phyloP scores from a whole-genome alignment of 306 rosid genomes.

The Citrullus amarus region DNA sequence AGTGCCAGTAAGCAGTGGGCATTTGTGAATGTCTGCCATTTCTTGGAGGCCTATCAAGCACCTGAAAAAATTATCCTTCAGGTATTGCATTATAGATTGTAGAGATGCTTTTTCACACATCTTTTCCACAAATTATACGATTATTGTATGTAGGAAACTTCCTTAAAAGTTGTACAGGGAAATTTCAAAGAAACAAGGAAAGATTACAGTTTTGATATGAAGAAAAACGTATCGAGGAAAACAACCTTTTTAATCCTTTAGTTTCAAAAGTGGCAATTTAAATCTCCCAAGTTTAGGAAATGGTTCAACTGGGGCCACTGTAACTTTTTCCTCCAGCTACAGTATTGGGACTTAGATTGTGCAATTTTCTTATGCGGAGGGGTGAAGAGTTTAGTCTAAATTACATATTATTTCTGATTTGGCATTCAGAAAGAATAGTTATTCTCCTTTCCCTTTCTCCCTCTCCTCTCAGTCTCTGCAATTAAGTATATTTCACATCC shows the following conservation, averaged over 20 bases:
- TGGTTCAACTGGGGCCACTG: neutral
- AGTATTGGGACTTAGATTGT: neutral
- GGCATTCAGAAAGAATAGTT: neutral
- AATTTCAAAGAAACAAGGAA: neutral
- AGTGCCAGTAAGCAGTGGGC: constrained; percentile 99
- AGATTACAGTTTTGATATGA: neutral
- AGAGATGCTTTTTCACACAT: neutral
- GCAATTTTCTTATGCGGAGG: neutral
- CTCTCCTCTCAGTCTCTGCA: neutral
- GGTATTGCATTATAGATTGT: constrained; percentile 29
- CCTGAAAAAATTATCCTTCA: constrained; percentile 98
- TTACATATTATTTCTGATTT: neutral
- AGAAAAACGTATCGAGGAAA: neutral
- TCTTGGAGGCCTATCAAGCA: constrained; percentile 97
- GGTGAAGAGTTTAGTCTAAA: neutral
- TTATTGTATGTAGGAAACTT: neutral
- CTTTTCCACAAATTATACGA: neutral
- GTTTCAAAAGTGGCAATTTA: neutral
- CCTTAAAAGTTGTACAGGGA: neutral
- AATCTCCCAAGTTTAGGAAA: neutral
- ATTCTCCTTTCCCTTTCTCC: neutral
- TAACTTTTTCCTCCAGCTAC: neutral
- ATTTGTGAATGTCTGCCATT: constrained; percentile 99
- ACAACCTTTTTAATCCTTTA: neutral
- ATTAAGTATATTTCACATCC: neutral